Percentiles rank a stretch among this genome's conserved stretches.
Conservation (phyloP, 805 yeast genomes). For the Barnettozyma pratensis region DNA sequence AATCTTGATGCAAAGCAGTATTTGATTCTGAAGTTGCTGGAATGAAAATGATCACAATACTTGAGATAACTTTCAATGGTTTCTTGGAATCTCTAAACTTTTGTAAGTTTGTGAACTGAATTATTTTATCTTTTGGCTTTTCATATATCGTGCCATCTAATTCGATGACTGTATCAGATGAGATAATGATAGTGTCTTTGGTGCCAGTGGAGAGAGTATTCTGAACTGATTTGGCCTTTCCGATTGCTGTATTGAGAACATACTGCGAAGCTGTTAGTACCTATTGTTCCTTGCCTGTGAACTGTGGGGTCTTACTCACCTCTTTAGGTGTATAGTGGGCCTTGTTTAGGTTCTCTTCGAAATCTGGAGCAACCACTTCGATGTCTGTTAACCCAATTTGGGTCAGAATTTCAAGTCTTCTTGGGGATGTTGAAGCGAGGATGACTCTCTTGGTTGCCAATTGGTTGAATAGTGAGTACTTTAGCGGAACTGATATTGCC, state of each 20-base stretch:
- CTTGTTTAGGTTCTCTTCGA: constrained; percentile 73
- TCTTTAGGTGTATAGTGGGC: constrained; percentile 38
- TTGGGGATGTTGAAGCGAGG: constrained; percentile 81
- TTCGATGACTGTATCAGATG: constrained; percentile 81
- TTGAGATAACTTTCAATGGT: constrained; percentile 40
- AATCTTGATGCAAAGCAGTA: constrained; percentile 22
- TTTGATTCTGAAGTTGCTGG: constrained; percentile 35
- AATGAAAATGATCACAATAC: neutral
- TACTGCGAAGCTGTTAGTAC: constrained; percentile 34
- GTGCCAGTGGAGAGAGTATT: constrained; percentile 27
- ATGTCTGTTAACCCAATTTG: constrained; percentile 48
- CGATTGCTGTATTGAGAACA: constrained; percentile 63
- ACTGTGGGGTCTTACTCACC: constrained; percentile 19
- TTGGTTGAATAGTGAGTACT: constrained; percentile 28
- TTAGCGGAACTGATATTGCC: constrained; percentile 13
- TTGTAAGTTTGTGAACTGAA: constrained; percentile 46
- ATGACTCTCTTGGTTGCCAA: constrained; percentile 33
- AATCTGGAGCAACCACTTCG: constrained; percentile 54
- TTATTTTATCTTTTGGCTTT: constrained; percentile 61
- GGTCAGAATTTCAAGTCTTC: constrained; percentile 66
- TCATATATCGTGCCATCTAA: constrained; percentile 61
- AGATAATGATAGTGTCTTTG: constrained; percentile 32
- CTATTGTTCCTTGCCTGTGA: no score
- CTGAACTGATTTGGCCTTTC: constrained; percentile 63
- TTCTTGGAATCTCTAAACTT: constrained; percentile 37